Evolutionary conservation across 306 rosid genomes (phyloP).

Genomic region (Prunus davidiana): DNA sequence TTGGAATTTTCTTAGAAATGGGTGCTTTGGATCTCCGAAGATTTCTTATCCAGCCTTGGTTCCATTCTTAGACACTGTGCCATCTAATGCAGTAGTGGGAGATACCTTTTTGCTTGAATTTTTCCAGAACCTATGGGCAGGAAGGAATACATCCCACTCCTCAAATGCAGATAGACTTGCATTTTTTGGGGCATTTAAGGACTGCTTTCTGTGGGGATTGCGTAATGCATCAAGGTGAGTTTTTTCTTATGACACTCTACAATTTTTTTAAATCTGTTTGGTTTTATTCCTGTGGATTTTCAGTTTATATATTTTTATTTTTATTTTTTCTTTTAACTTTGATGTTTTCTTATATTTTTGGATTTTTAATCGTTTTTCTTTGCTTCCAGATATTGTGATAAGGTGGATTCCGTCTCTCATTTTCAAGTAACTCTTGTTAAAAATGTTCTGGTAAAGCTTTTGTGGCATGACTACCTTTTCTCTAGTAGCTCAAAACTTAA

Average conservation of each 20-base stretch:
- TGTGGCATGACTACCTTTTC: conserved; percentile 66
- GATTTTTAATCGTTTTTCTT: conserved; percentile 14
- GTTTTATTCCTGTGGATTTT: conserved; percentile 9
- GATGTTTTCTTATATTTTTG: conserved; percentile 5
- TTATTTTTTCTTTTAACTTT: background rate
- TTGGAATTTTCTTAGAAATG: conserved; percentile 83
- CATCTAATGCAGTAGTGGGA: conserved; percentile 64
- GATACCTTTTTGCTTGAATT: conserved; percentile 71
- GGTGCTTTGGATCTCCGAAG: conserved; percentile 89
- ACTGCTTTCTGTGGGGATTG: conserved; percentile 85
- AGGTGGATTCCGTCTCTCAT: conserved; percentile 41
- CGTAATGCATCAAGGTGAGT: conserved; percentile 73
- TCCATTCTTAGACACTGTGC: conserved; percentile 64
- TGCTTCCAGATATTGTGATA: conserved; percentile 59
- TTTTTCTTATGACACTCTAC: conserved; percentile 9
- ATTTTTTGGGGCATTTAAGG: conserved; percentile 76
- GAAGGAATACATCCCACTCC: conserved; percentile 55
- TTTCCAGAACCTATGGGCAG: conserved; percentile 77
- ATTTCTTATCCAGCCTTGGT: conserved; percentile 82
- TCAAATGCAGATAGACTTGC: conserved; percentile 51
- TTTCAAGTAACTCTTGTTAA: conserved; percentile 60
- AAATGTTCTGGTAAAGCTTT: conserved; percentile 59
- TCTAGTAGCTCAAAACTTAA: conserved; percentile 37
- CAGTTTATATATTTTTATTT: background rate
- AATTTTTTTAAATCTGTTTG: conserved; percentile 7